Base-by-base conservation (phyloP, 768 basidiomycete species). In the Pleurotus citrinopileatus region DNA sequence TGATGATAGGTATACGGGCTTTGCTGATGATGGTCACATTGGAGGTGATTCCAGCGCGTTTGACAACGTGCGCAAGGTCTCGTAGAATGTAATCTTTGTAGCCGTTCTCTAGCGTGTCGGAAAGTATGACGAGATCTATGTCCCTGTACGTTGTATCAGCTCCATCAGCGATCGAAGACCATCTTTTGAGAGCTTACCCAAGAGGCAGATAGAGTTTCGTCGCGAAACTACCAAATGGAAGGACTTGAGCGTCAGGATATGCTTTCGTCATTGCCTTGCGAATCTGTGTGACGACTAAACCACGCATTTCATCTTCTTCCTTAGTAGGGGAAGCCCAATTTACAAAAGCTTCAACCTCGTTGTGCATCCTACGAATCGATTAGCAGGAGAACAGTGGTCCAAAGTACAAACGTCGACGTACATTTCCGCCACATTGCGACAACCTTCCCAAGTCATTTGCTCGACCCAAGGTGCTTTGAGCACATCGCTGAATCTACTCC, bases 1-100 rank as follows among this genome's bases (percentile, higher is more conserved):
- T 99, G 69, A 99, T 80, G 66, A 99, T 98, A 26, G 97, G 97
- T 5, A 98, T 95, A 71, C 87, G 91, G 51, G 97, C 95, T 74
- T 87, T 93, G 25, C 87, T 86, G 59, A 99, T 94, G 67, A 98
- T 85, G 25, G 87, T 87, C 34, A 98, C 89, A 47, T 79, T 75
- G 3, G 69, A 65, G 1, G 94, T 91, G 55, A 98, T 86, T 7
- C 81, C 75, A 1, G 83, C 78, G 28, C 80, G 81, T 63, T 88
- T 87, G 55, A 99, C 73, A 28, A 87, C 79, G 63, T 83, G 83
- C 8, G 94, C 91, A 28, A 99, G 79, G 2, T 83, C 79, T 47
- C 86, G 83, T 5, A 98, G 78, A 26, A 90, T 86, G 46, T 75
- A 74, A 52, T 81, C 73, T 71, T 84, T 87, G 63, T 87, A 77